Base-by-base conservation (phyloP, 257 asterid genomes). In the Penstemon eatonii region DNA sequence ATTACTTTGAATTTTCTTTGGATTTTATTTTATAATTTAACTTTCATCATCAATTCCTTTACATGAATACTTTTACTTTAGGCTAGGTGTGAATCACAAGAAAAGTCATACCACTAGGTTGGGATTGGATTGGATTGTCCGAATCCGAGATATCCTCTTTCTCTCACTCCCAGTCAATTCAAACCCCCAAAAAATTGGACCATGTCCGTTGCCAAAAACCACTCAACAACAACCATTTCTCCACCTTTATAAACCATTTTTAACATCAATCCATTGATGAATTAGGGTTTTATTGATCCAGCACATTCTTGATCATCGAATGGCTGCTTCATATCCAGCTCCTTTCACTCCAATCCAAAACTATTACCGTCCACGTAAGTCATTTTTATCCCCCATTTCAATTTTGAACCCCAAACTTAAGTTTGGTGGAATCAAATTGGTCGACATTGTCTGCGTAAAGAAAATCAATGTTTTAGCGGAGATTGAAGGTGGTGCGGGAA, bases 281-380 rank as follows among this genome's bases (percentile, higher is more conserved):
- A 15, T 25, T 25, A 25, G 33, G 33, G 33, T 25, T 25, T 25
- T 25, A 25, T 25, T 25, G 2, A 25, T 25, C 33, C 33, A 60
- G 39, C 60, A 4, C 19, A 45, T 5, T 46, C 13, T 45, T 19
- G 46, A 58, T 51, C 50, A 68, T 25, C 33, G 3, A 50, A 91
- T 91, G 95, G 87, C 91, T 6, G 68, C 80, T 58, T 70, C 78
- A 40, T 52, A 75, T n/a, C 59, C 78, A 6, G 71, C 63, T 63
- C 73, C 71, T 68, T 73, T 73, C 74, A 15, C 79, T n/a, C 67
- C 82, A 59, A 43, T 76, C 25, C 90, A 69, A 63, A 76, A 43
- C 77, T 25, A 50, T 61, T 43, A 39, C 45, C 75, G 5, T 51
- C 70, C 44, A 6, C 38, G 49, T 54, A 25, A 25, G 18, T 45